phyloP scores from a whole-genome alignment of 768 basidiomycete genomes.

The Phylloporus arenicola region DNA sequence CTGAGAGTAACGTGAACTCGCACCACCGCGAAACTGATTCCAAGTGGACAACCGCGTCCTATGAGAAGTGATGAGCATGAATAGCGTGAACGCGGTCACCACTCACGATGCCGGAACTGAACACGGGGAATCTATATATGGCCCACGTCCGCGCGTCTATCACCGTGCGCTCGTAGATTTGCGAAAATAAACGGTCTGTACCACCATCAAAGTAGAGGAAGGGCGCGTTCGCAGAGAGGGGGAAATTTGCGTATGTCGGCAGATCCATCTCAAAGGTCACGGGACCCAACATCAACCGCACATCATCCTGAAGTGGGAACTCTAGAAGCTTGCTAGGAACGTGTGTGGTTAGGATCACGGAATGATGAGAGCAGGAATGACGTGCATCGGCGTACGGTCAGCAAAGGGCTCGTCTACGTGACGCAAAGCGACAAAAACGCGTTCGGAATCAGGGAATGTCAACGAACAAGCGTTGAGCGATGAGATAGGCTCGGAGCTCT shows the following conservation, averaged over 20 bases:
- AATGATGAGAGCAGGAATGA: neutral
- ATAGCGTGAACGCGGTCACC: neutral
- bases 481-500: conserved; percentile 11
- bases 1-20: conserved; percentile 13
- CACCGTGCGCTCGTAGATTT: conserved; percentile 9
- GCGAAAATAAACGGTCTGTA: conserved; percentile 10
- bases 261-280: conserved; percentile 14
- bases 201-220: conserved; percentile 18
- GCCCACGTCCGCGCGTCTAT: conserved; percentile 14
- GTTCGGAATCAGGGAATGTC: conserved; percentile 12
- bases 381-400: conserved; percentile 18
- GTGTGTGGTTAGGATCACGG: conserved; percentile 1
- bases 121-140: conserved; percentile 15
- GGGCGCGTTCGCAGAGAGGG: conserved; percentile 9
- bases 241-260: conserved; percentile 14
- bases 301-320: conserved; percentile 13
- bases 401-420: conserved; percentile 12
- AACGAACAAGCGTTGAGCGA: conserved; percentile 18
- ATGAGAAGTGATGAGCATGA: neutral
- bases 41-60: conserved; percentile 2
- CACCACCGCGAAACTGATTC: conserved; percentile 4
- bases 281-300: conserved; percentile 11
- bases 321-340: conserved; percentile 19
- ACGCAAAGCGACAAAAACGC: conserved; percentile 19
- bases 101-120: conserved; percentile 14